A percentile compares a stretch with the other conserved stretches of the same genome.
Evolutionary conservation across 2,329 filamentous ascomycete species (phyloP).

Genomic region (Dryadomyces quercivorus): DNA sequence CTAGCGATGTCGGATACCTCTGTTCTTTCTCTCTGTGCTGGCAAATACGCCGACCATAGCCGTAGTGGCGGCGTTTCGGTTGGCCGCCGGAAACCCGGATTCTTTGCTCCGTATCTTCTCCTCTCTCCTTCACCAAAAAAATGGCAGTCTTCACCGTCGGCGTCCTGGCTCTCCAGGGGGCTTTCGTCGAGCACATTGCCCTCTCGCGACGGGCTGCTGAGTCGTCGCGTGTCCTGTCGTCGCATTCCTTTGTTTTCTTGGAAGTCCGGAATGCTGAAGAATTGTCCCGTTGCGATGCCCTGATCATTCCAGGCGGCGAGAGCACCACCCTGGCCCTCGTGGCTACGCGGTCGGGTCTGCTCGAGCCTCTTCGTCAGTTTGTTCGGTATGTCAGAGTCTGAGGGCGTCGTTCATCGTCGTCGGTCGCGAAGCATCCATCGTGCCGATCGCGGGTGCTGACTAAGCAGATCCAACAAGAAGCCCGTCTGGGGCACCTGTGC

Average conservation of each 20-base stretch:
- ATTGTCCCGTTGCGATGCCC: slow-evolving; percentile 61
- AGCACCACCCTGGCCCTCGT: slow-evolving; percentile 89
- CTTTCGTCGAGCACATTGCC: slow-evolving; percentile 77
- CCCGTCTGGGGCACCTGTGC: slow-evolving; percentile 96
- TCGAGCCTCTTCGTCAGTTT: slow-evolving; percentile 78
- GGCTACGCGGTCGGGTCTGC: slow-evolving; percentile 64
- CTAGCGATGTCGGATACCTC: no score
- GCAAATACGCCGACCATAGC: no score
- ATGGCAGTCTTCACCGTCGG: slow-evolving; percentile 34
- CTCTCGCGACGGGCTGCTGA: slow-evolving; percentile 57
- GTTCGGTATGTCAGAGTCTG: slow-evolving; percentile 54
- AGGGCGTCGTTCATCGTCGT: not conserved
- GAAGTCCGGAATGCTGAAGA: slow-evolving; percentile 69
- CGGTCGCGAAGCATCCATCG: not conserved
- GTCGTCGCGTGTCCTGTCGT: slow-evolving; percentile 24
- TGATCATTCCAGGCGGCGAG: slow-evolving; percentile 89
- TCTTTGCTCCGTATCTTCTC: not conserved
- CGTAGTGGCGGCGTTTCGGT: not conserved
- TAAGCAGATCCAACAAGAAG: slow-evolving; percentile 53
- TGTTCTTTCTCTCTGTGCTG: no score
- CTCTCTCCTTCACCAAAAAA: not conserved
- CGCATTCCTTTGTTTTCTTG: slow-evolving; percentile 45
- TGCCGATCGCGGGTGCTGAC: not conserved
- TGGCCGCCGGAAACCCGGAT: no score
- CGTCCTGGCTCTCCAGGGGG: slow-evolving; percentile 73